Percentiles rank a stretch among this genome's conserved stretches.
phyloP scores from a whole-genome alignment of 495 filamentous ascomycete genomes.

The Xylaria castorea region DNA sequence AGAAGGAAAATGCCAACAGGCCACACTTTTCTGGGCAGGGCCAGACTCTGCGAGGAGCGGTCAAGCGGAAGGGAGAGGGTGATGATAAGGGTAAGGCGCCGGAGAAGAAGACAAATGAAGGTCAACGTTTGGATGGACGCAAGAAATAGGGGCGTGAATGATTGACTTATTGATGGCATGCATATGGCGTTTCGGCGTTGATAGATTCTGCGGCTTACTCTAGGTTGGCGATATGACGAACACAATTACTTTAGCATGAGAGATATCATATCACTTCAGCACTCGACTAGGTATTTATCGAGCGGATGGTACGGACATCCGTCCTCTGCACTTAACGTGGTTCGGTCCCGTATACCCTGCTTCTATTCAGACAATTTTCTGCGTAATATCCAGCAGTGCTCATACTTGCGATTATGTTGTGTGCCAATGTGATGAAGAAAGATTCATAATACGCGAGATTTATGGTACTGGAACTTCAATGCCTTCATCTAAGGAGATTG shows the following conservation, averaged over 20 bases:
- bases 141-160: constrained; percentile 16
- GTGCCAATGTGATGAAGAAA: background rate
- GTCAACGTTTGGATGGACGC: constrained; percentile 49
- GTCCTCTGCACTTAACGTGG: background rate
- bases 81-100: constrained; percentile 48
- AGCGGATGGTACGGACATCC: background rate
- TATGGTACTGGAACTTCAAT: background rate
- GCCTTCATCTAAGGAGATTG: background rate
- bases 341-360: background rate
- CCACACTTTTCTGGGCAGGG: constrained; percentile 87
- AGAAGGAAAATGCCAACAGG: constrained; percentile 66
- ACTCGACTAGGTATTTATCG: background rate
- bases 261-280: background rate
- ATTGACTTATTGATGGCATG: constrained; percentile 12
- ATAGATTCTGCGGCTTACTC: constrained; percentile 9
- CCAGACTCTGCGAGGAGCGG: constrained; percentile 77
- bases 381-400: background rate
- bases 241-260: constrained; percentile 2
- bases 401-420: background rate
- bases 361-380: background rate
- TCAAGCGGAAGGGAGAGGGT: constrained; percentile 56
- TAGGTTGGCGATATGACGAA: constrained; percentile 3
- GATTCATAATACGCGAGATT: background rate
- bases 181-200: constrained; percentile 26
- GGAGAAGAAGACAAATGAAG: constrained; percentile 46